Percentiles rank a stretch among this genome's conserved stretches.
phyloP scores from a whole-genome alignment of 2,329 filamentous ascomycete species.

The Pseudocercospora vitis region DNA sequence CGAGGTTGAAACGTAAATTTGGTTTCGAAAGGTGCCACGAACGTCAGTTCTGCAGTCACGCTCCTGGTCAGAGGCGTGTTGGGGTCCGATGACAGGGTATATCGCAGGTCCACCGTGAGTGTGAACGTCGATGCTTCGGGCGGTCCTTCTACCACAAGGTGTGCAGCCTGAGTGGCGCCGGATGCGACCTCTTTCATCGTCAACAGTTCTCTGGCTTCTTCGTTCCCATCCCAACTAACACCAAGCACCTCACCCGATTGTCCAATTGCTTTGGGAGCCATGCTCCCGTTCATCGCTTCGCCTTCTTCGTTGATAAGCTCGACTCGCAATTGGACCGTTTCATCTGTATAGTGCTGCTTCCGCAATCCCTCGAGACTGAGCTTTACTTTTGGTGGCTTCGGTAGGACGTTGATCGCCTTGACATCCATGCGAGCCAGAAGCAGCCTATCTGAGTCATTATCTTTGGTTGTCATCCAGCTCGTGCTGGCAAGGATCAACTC shows the following conservation, averaged over 20 bases:
- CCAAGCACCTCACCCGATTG: constrained; percentile 17
- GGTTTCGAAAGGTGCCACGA: constrained; percentile 84
- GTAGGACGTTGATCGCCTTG: constrained; percentile 68
- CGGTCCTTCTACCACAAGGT: constrained; percentile 40
- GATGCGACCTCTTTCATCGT: constrained; percentile 16
- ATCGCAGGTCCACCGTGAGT: constrained; percentile 70
- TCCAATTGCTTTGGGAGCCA: constrained; percentile 55
- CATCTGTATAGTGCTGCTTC: constrained; percentile 81
- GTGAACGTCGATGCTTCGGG: constrained; percentile 59
- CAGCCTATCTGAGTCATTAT: constrained; percentile 18
- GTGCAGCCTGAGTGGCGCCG: constrained; percentile 17
- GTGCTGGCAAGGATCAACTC: constrained; percentile 12
- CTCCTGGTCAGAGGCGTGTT: constrained; percentile 79
- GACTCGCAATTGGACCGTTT: constrained; percentile 67
- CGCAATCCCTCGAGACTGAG: constrained; percentile 63
- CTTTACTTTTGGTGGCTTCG: constrained; percentile 88
- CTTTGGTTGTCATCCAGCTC: constrained; percentile 22
- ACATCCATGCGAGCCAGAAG: constrained; percentile 46
- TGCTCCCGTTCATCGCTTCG: constrained; percentile 68
- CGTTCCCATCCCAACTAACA: constrained; percentile 35
- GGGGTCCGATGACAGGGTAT: constrained; percentile 75
- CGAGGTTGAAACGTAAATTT: constrained; percentile 84
- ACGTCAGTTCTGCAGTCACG: constrained; percentile 65
- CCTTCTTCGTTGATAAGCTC: constrained; percentile 80
- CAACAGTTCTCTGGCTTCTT: constrained; percentile 19